Conservation (phyloP, 345 rosid genomes). For the Laguncularia racemosa region DNA sequence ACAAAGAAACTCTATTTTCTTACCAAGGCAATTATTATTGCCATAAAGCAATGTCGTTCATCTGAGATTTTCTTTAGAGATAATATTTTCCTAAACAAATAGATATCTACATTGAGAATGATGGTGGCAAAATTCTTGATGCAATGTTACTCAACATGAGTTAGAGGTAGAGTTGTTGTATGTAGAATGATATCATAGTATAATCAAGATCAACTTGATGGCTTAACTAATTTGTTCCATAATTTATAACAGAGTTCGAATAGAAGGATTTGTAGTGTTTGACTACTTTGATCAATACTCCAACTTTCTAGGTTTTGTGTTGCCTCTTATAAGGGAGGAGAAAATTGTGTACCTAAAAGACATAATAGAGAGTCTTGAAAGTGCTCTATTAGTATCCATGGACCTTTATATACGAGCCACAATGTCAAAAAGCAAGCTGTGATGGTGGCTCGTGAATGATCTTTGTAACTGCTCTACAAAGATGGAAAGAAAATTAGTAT, state of each 20-base stretch:
- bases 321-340: constrained; percentile 33
- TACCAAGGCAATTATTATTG: no score
- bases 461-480: neutral
- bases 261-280: constrained; percentile 27
- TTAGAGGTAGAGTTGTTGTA: constrained; percentile 41
- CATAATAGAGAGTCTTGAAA: constrained; percentile 46
- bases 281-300: constrained; percentile 40
- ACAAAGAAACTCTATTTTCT: no score
- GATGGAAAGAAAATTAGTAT: neutral
- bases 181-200: constrained; percentile 38
- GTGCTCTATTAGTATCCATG: constrained; percentile 37
- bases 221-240: no score
- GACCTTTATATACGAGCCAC: constrained; percentile 46
- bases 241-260: constrained; percentile 12
- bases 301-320: constrained; percentile 29
- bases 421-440: constrained; percentile 56
- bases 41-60: neutral
- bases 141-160: constrained; percentile 54
- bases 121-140: constrained; percentile 62
- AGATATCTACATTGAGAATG: constrained; percentile 57
- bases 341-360: constrained; percentile 51
- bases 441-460: constrained; percentile 14
- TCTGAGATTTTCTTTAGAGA: constrained; percentile 15
- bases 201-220: constrained; percentile 13
- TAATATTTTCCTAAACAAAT: constrained; percentile 55